Base-by-base conservation (phyloP, 1,139 yeast species). In the Scheffersomyces stambukii region DNA sequence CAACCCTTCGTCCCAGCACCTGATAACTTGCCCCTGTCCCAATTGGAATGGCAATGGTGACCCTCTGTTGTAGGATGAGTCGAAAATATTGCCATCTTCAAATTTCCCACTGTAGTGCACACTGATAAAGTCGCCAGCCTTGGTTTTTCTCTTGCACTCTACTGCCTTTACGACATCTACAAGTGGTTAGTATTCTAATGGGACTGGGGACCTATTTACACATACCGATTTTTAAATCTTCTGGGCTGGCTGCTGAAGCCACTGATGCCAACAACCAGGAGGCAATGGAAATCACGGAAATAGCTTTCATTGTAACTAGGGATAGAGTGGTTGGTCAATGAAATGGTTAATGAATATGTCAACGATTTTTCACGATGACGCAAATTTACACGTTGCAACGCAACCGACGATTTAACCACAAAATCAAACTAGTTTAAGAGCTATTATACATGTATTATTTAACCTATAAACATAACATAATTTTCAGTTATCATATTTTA, bases 1-100 rank as follows among this genome's bases (percentile, higher is more conserved):
- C 31, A 85, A 64, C 24, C 95, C 95, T 55, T 81, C 76, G 41
- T 86, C 95, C 95, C 95, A 86, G 38, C 95, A 95, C 42, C 68
- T 54, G 48, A 86, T 85, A 26, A 86, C 95, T 48, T 74, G 80
- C 12, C 91, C 89, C 19, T 62, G 58, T 27, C 96, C 96, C 33
- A 86, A 60, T 19, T 60, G 63, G 56, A 86, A 85, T 26, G 69
- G 59, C 42, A 86, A 64, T 31, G 96, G 95, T 19, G 59, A 50
- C 18, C 75, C 77, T 49, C 94, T 71, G 25, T 60, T 55, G 37
- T 66, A 64, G 5, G 93, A 82, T n/a, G 84, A 72, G 54, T 85
- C 96, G 46, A 85, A 85, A 15, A 70, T 75, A 16, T 75, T 65
- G 6, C 88, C 91, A 49, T 77, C 80, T 34, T 64, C 75, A 36